Evolutionary conservation across 371 early-diverging fungal species (phyloP), one percentile per base, ranked within the genome.

Genomic region (Rhizomucor pusillus): DNA sequence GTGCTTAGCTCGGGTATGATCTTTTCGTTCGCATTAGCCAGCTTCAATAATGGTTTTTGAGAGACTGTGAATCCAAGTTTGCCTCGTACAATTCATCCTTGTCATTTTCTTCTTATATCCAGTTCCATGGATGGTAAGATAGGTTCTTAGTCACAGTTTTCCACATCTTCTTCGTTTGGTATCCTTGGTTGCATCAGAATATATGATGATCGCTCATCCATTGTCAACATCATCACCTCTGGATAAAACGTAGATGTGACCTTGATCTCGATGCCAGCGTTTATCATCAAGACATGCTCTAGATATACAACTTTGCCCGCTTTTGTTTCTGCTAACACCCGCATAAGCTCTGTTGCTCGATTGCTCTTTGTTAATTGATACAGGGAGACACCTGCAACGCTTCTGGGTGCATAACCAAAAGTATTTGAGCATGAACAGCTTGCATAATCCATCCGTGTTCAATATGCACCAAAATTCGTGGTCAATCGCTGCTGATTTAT

Each of bases 401-500:
- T 77, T 12, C 61, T 57, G 6, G 79, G 68, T 12, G 64, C 59
- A n/a, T 63, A 69, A 10, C 83, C 84, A 0, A 81, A 39, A 9
- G 73, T 56, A 37, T 71, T 64, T 4, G 63, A 60, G 40, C 75
- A 73, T 12, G 66, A 64, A 49, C 66, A 61, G 24, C 79, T 75
- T 13, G 65, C 64, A 59, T 78, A 76, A 41, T 0, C 88, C 90
- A 55, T 84, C 83, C 1, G 62, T 47, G 25, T 82, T 79, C 0
- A 88, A 41, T 50, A 84, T 87, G 5, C 73, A 66, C 90, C 90
- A 90, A 18, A 82, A 73, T 48, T 77, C 79, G 18, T 56, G 45
- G 39, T 67, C 63, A 29, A 44, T 25, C n/a, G 50, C 22, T 19
- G 33, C 48, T 48, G 48, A 20, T 20, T 4, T 19, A 14, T 25